phyloP scores from a whole-genome alignment of 257 asterid species.

The Galeopsis tetrahit region DNA sequence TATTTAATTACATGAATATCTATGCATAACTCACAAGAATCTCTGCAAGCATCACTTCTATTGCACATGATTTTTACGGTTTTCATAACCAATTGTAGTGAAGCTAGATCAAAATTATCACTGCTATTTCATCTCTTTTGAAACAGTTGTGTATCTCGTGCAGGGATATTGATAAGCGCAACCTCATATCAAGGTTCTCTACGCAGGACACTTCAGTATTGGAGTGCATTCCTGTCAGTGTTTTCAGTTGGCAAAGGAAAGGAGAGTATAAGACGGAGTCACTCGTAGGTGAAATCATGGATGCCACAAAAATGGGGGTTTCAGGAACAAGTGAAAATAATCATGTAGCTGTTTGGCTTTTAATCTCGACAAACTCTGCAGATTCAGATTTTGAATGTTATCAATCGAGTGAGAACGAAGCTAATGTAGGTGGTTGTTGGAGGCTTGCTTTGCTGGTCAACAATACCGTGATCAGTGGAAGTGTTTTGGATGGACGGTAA shows the following conservation, averaged over 20 bases:
- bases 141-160: not conserved
- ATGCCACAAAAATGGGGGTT: constrained; percentile 61
- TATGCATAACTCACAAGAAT: too few species aligned
- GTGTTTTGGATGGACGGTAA: constrained; percentile 69
- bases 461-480: constrained; percentile 69
- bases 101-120: constrained; percentile 24
- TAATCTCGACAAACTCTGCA: constrained; percentile 57
- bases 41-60: too few species aligned
- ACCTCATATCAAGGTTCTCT: constrained; percentile 70
- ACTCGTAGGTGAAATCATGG: constrained; percentile 55
- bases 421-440: constrained; percentile 49
- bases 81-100: constrained; percentile 8
- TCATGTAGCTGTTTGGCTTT: constrained; percentile 80
- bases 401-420: constrained; percentile 44
- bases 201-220: constrained; percentile 60
- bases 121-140: not conserved
- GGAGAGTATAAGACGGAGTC: constrained; percentile 43
- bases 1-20: too few species aligned
- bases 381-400: constrained; percentile 40
- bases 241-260: constrained; percentile 67
- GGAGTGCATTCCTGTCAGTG: constrained; percentile 66
- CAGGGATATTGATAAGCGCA: constrained; percentile 76
- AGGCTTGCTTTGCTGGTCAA: constrained; percentile 81
- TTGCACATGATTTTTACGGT: too few species aligned
- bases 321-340: constrained; percentile 44